Evolutionary conservation across 1,284 basidiomycete species (phyloP), one percentile per base, ranked within the genome.

Genomic region (Grifola frondosa): DNA sequence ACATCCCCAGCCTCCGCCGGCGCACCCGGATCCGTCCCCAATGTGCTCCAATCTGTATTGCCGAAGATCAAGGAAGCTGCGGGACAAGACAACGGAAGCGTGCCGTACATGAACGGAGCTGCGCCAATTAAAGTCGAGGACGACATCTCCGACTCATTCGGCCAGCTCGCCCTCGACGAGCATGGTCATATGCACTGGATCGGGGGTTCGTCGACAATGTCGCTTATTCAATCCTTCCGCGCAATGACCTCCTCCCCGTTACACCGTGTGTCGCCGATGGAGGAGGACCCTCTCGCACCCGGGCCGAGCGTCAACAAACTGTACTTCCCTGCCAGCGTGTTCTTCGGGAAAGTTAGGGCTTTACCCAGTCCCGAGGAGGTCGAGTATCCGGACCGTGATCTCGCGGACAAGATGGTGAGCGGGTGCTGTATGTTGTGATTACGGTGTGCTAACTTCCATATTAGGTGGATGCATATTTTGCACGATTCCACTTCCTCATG

Each of bases 141-240:
- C 54, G 87, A 88, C 62, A 75, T 89, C 52, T 80, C 78, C 53
- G 88, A 91, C 60, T 82, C 85, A 20, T 85, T 90, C 58, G 91
- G 90, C 16, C 90, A 92, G 61, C 78, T 93, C 43, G 86, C 89
- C 20, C 74, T 91, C 34, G 91, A 94, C 58, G 91, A 93, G 62
- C 84, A 91, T 54, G 91, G 91, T 17, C 90, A 92, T 64, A 82
- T 88, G 71, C 81, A 91, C 49, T 94, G 91, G 91, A 93, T 94
- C 56, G 91, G 91, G 24, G 86, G 89, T 35, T 92, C 90, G 8
- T 92, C 89, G 20, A 91, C 91, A 9, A 87, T 94, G 81, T 89
- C 90, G 8, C 77, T 94, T 52, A 90, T 94, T 42, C 89, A 93
- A 61, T 90, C 88, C 5, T 93, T 94, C 70, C 81, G 80, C 44